These are phyloP conservation scores for Rhodosporidiobolus odoratus DNA, from an alignment of 768 basidiomycete species.

Conservation along the genomic window DNA sequence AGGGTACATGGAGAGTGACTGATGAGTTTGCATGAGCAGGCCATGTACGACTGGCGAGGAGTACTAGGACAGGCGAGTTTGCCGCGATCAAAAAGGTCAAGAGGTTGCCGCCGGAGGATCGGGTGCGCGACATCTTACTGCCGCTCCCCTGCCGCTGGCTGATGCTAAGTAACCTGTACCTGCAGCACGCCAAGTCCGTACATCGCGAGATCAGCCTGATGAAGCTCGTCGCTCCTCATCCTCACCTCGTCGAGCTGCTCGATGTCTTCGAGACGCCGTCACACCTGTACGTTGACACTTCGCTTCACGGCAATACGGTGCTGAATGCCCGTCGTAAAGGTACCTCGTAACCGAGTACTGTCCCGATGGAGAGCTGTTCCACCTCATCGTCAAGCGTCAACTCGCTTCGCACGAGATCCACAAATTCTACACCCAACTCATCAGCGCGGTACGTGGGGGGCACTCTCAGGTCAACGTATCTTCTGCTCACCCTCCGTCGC, in stretches of 20 bases:
- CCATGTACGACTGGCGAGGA: conserved; percentile 80
- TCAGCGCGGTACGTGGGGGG: conserved; percentile 78
- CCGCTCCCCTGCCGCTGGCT: conserved; percentile 63
- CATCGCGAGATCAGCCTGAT: conserved; percentile 94
- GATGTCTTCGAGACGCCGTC: conserved; percentile 94
- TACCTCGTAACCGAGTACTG: conserved; percentile 87
- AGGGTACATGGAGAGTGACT: not conserved
- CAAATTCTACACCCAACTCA: conserved; percentile 86
- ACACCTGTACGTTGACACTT: conserved; percentile 58
- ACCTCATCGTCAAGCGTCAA: conserved; percentile 72
- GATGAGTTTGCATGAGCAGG: conserved; percentile 53
- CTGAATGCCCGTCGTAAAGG: too few species aligned
- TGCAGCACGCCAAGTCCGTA: conserved; percentile 72
- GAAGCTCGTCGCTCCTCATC: conserved; percentile 86
- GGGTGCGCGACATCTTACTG: conserved; percentile 47
- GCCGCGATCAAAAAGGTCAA: conserved; percentile 93
- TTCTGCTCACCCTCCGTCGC: not conserved
- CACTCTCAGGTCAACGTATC: conserved; percentile 55
- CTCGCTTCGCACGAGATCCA: conserved; percentile 68
- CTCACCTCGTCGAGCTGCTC: conserved; percentile 86
- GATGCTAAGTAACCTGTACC: too few species aligned
- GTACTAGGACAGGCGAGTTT: conserved; percentile 78
- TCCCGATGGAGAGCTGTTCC: conserved; percentile 89
- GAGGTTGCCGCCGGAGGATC: conserved; percentile 50
- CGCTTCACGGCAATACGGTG: conserved; percentile 8